Evolutionary conservation across 495 filamentous ascomycete species (phyloP).

Genomic region (Talaromyces borbonicus): DNA sequence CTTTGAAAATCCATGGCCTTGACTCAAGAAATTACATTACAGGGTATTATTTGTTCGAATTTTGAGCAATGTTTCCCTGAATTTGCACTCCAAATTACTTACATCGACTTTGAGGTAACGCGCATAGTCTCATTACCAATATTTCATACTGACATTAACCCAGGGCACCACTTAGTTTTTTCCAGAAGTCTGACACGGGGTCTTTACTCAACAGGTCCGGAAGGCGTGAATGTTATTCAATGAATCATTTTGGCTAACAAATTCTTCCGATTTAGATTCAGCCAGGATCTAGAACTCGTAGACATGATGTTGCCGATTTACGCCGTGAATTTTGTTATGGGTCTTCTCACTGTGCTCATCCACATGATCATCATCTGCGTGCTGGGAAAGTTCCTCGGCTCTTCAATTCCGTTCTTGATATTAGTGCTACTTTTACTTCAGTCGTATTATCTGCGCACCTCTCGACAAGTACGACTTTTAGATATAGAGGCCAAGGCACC

Average conservation of each 20-base stretch:
- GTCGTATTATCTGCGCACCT: slow-evolving; percentile 50
- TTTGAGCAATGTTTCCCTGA: slow-evolving; percentile 23
- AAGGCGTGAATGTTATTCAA: slow-evolving; percentile 1
- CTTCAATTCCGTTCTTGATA: slow-evolving; percentile 14
- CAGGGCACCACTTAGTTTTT: slow-evolving; percentile 29
- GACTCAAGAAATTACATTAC: neutral
- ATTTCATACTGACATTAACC: neutral
- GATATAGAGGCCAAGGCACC: slow-evolving; percentile 54
- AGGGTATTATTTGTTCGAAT: slow-evolving; percentile 13
- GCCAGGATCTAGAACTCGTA: slow-evolving; percentile 33
- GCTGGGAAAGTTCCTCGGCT: slow-evolving; percentile 19
- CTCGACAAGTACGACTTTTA: slow-evolving; percentile 50
- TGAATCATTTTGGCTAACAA: slow-evolving; percentile 16
- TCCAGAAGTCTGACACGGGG: slow-evolving; percentile 15
- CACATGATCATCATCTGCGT: slow-evolving; percentile 19
- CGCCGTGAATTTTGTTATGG: slow-evolving; percentile 2
- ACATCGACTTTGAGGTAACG: slow-evolving; percentile 17
- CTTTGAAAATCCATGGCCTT: too few species aligned
- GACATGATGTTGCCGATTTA: slow-evolving; percentile 22
- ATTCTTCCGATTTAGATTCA: slow-evolving; percentile 23
- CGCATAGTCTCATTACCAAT: neutral
- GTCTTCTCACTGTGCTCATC: slow-evolving; percentile 14
- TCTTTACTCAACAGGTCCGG: slow-evolving; percentile 24
- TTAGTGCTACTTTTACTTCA: slow-evolving; percentile 37
- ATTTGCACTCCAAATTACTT: slow-evolving; percentile 19